Base-by-base conservation (phyloP, 177 flowering plant species). In the Vitis hybrid region DNA sequence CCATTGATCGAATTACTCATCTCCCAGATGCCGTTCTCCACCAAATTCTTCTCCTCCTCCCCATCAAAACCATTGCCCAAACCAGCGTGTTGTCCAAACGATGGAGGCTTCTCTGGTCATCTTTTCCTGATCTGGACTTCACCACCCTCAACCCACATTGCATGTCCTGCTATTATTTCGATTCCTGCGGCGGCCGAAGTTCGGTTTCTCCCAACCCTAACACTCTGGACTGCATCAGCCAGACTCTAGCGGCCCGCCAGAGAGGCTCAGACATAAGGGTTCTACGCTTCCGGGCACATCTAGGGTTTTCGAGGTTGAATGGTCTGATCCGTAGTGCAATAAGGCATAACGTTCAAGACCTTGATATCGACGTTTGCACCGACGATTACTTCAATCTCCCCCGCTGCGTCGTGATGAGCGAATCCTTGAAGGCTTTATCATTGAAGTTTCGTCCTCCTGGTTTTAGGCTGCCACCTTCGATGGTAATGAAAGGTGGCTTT, bases 121-220 rank as follows among this genome's bases (percentile, higher is more conserved):
- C 87, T 3, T 77, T 80, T 32, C 91, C 91, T 2, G 84, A 85
- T 74, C 87, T 87, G 9, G 91, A 87, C 46, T 84, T 87, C 81
- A 80, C 84, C 68, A 73, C 83, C 57, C 3, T 81, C 14, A 21
- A 57, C 46, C 21, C 69, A 6, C 11, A 18, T 17, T 32, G 41
- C n/a, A 46, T 3, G n/a, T 24, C 73, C 9, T 68, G 9, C n/a
- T 13, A 10, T 10, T 14, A 4, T 67, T 2, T 3, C 61, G n/a
- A 55, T n/a, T 2, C 27, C 18, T 27, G 52, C 52, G 4, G 9
- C 69, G 8, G 64, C 17, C 53, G 21, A 10, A 13, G 17, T 0
- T 24, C 11, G 12, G 13, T 15, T 20, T n/a, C 32, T 21, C 35
- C 17, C 1, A 18, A 67, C 14, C 1, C 56, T 1, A 64, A 52